These are phyloP conservation scores for Metschnikowia dekortorum DNA, from an alignment of 805 yeast genomes.

Conservation along the genomic window DNA sequence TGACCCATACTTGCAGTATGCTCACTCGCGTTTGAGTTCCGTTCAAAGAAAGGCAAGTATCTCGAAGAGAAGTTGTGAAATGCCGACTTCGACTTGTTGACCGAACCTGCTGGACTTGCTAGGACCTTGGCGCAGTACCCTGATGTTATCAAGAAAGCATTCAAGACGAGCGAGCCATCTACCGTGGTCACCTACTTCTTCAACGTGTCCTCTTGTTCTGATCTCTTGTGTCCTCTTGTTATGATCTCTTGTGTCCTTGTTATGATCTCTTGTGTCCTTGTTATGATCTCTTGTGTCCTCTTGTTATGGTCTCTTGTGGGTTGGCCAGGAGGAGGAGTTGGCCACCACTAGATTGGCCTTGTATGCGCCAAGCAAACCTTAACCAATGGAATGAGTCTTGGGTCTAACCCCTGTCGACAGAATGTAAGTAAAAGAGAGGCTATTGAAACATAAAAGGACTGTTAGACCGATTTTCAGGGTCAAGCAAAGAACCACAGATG, in stretches of 20 bases:
- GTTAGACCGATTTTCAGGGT: too few relatives aligned
- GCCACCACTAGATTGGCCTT: conserved; percentile 90
- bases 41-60: conserved; percentile 77
- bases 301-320: conserved; percentile 93
- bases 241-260: too few relatives aligned
- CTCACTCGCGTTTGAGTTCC: conserved; percentile 94
- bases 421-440: conserved; percentile 51
- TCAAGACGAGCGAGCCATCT: conserved; percentile 84
- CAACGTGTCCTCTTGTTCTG: conserved; percentile 94
- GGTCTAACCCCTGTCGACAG: conserved; percentile 98
- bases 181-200: conserved; percentile 92
- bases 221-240: too few relatives aligned
- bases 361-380: conserved; percentile 88
- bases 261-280: too few relatives aligned
- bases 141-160: conserved; percentile 78
- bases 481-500: too few relatives aligned
- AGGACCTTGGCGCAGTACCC: conserved; percentile 88
- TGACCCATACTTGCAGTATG: conserved; percentile 97
- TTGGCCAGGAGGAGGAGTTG: conserved; percentile 84
- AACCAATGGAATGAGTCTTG: conserved; percentile 83
- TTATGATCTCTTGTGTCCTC: too few relatives aligned
- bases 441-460: too few relatives aligned
- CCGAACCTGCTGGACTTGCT: conserved; percentile 65
- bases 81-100: conserved; percentile 59
- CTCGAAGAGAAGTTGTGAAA: conserved; percentile 36